Evolutionary conservation across 192 early-diverging fungal species (phyloP).

Genomic region (Linnemannia schmuckeri): DNA sequence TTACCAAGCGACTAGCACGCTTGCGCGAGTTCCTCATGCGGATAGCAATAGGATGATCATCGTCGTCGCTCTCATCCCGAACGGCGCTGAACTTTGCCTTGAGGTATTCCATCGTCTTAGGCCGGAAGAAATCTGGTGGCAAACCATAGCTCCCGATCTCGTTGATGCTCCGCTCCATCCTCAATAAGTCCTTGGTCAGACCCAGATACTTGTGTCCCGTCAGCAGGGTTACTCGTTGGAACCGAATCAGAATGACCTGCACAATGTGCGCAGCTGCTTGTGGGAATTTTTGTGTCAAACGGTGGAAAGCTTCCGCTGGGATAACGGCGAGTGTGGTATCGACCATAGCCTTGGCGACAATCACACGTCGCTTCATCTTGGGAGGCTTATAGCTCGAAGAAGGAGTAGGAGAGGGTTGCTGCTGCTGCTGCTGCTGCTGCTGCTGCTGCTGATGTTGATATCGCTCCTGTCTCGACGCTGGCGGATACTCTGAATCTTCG

Average conservation of each 20-base stretch:
- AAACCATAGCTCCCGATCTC: slow-evolving; percentile 75
- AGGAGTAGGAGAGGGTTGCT: slow-evolving; percentile 7
- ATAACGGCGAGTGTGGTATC: slow-evolving; percentile 95
- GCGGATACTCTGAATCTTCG: slow-evolving; percentile 3
- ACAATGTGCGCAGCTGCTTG: slow-evolving; percentile 94
- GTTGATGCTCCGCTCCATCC: slow-evolving; percentile 87
- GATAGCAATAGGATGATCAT: slow-evolving; percentile 54
- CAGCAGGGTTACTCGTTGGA: slow-evolving; percentile 94
- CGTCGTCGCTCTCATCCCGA: slow-evolving; percentile 50
- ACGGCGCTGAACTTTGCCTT: slow-evolving; percentile 60
- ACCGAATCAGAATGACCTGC: slow-evolving; percentile 94
- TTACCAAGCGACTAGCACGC: slow-evolving; percentile 33
- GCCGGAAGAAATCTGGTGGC: slow-evolving; percentile 65
- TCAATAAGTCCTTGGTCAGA: slow-evolving; percentile 86
- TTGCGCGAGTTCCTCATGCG: slow-evolving; percentile 44
- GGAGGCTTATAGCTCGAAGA: slow-evolving; percentile 22
- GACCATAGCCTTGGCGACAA: slow-evolving; percentile 85
- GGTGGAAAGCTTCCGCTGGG: slow-evolving; percentile 92
- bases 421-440: slow-evolving; percentile 23
- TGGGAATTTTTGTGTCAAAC: slow-evolving; percentile 91
- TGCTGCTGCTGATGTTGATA: neutral
- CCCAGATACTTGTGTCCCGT: slow-evolving; percentile 92
- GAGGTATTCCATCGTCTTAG: slow-evolving; percentile 68
- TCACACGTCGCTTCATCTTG: slow-evolving; percentile 75
- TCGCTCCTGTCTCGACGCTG: neutral